Evolutionary conservation across 1,284 basidiomycete genomes (phyloP).

Genomic region (Pascua guehoae): DNA sequence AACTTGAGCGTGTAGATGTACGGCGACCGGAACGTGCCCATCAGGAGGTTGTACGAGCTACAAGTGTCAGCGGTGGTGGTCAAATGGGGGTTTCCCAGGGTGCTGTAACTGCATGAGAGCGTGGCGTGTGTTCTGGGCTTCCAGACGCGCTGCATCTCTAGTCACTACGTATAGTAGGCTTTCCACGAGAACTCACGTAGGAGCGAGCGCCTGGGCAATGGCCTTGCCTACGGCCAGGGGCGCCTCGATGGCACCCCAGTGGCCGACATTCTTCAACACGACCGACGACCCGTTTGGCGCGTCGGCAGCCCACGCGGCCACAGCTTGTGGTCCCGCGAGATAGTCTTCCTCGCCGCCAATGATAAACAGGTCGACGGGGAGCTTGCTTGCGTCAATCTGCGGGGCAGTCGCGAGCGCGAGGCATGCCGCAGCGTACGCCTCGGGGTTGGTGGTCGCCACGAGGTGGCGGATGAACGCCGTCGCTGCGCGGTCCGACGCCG

Average conservation of each 20-base stretch:
- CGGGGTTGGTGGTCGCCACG: constrained; percentile 25
- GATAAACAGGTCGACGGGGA: constrained; percentile 19
- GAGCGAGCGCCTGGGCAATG: constrained; percentile 8
- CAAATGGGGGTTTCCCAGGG: no score
- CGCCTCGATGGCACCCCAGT: constrained; percentile 34
- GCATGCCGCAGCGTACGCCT: constrained; percentile 29
- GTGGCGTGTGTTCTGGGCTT: no score
- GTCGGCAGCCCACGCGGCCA: constrained; percentile 19
- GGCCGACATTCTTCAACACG: constrained; percentile 27
- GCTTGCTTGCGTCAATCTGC: constrained; percentile 12
- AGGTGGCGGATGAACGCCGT: constrained; percentile 28
- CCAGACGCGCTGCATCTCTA: no score
- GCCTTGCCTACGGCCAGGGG: constrained; percentile 18
- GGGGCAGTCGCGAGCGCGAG: constrained; percentile 21
- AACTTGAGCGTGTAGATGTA: constrained; percentile 35
- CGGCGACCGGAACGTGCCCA: constrained; percentile 40
- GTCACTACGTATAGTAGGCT: no score
- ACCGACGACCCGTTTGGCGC: constrained; percentile 13
- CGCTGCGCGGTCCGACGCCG: constrained; percentile 16
- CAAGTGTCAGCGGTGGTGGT: no score
- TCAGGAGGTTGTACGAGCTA: constrained; percentile 22
- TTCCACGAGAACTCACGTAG: no score
- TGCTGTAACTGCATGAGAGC: no score
- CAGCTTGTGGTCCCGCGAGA: constrained; percentile 22
- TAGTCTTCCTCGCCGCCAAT: constrained; percentile 33